phyloP scores from a whole-genome alignment of 768 basidiomycete species.

The Cystobasidium ongulense region DNA sequence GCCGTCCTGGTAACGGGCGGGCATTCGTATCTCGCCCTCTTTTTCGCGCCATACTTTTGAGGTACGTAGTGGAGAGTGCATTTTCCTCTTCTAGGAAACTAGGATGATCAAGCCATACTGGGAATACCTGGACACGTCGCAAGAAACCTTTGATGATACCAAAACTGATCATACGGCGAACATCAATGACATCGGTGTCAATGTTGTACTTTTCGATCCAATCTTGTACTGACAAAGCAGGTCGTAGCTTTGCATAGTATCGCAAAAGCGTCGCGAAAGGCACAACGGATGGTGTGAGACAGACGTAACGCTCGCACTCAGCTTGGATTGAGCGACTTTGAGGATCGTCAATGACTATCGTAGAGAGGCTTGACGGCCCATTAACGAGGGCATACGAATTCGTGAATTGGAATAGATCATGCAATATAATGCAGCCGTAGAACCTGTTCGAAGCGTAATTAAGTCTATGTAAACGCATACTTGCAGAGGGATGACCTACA shows the following conservation, averaged over 20 bases:
- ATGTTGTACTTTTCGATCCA: constrained; percentile 79
- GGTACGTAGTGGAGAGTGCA: not conserved
- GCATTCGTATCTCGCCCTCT: not conserved
- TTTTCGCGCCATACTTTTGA: not conserved
- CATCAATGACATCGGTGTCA: constrained; percentile 67
- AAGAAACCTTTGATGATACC: constrained; percentile 98
- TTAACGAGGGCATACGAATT: constrained; percentile 92
- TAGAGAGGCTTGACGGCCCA: constrained; percentile 19
- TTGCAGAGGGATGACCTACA: constrained; percentile 54
- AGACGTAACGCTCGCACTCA: constrained; percentile 89
- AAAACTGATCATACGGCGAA: constrained; percentile 89
- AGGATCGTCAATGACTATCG: constrained; percentile 35
- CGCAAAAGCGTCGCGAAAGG: constrained; percentile 81
- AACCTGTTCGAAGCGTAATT: constrained; percentile 53
- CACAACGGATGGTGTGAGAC: constrained; percentile 39
- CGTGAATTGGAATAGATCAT: constrained; percentile 95
- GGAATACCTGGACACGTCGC: constrained; percentile 86
- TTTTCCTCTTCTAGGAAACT: constrained; percentile 42
- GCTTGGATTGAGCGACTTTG: constrained; percentile 67
- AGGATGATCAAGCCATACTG: constrained; percentile 52
- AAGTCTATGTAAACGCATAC: not conserved
- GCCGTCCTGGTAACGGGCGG: not conserved
- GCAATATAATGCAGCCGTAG: constrained; percentile 91
- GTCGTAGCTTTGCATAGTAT: constrained; percentile 75
- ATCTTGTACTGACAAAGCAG: constrained; percentile 70